A percentile compares a stretch with the other conserved stretches of the same genome.
Conservation (phyloP, 2,329 filamentous ascomycete genomes). For the Bipolaris bicolor region DNA sequence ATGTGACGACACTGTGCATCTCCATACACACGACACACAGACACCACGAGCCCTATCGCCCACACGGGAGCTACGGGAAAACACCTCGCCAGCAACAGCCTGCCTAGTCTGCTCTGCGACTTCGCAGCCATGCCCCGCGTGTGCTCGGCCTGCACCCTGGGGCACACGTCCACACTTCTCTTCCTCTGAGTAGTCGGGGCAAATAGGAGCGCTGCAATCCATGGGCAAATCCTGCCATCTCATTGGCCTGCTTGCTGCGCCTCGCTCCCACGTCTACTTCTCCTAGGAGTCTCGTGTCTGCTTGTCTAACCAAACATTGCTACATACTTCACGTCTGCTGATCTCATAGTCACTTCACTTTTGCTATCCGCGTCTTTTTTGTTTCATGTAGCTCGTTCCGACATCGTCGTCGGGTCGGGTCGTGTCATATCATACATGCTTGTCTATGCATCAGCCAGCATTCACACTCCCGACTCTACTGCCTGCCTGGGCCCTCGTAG, state of each 20-base stretch:
- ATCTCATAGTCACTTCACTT: not conserved
- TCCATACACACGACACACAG: not conserved
- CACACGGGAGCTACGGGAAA: not conserved
- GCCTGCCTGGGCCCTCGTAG: constrained; percentile 75
- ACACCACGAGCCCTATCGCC: not conserved
- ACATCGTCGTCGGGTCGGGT: constrained; percentile 22
- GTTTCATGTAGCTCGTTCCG: constrained; percentile 11
- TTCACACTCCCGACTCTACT: constrained; percentile 35
- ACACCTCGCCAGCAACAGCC: not conserved
- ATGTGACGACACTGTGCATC: constrained; percentile 16
- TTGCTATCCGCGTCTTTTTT: not conserved
- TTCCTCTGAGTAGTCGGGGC: not conserved
- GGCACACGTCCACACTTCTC: not conserved
- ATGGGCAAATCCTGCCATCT: constrained; percentile 13
- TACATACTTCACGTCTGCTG: not conserved
- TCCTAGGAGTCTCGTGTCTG: constrained; percentile 11
- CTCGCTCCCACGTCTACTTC: constrained; percentile 15
- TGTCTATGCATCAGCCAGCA: constrained; percentile 6
- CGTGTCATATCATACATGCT: constrained; percentile 20
- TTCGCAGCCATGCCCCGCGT: constrained; percentile 10
- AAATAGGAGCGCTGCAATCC: constrained; percentile 1
- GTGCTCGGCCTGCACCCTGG: constrained; percentile 1
- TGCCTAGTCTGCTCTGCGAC: not conserved
- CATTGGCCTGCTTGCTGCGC: constrained; percentile 13
- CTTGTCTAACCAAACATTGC: constrained; percentile 9